A percentile compares a stretch with the other conserved stretches of the same genome.
phyloP scores from a whole-genome alignment of 768 basidiomycete genomes.

The Suillus discolor region DNA sequence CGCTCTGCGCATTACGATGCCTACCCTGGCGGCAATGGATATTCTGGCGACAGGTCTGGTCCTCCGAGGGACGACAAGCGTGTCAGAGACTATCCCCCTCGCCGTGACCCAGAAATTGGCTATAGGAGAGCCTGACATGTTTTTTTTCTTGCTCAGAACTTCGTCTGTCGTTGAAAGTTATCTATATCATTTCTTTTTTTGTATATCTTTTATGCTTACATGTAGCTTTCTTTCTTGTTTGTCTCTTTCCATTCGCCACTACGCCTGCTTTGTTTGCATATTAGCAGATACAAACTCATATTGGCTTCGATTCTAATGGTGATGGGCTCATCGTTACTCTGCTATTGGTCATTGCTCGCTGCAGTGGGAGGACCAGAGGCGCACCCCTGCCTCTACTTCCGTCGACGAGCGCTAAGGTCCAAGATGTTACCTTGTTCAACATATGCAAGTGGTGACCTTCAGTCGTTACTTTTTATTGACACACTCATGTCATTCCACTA shows the following conservation, averaged over 20 bases:
- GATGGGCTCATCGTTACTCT: not conserved
- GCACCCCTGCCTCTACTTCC: not conserved
- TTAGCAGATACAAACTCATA: not conserved
- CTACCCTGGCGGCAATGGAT: conserved; percentile 44
- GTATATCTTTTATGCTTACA: not conserved
- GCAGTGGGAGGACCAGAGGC: not conserved
- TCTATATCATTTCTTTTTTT: not conserved
- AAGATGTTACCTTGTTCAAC: not conserved
- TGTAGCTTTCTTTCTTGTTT: not conserved
- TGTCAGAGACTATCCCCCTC: conserved; percentile 42
- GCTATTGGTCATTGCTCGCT: not conserved
- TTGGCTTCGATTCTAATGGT: not conserved
- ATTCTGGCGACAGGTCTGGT: conserved; percentile 51
- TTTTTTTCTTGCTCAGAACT: conserved; percentile 10
- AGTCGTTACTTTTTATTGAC: no score
- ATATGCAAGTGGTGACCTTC: no score
- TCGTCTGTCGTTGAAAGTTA: not conserved
- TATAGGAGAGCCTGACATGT: conserved; percentile 29
- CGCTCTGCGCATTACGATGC: conserved; percentile 55
- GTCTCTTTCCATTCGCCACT: not conserved
- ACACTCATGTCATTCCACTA: no score
- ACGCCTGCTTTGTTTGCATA: not conserved
- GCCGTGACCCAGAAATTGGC: conserved; percentile 37
- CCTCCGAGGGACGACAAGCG: conserved; percentile 33
- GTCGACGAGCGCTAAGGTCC: not conserved